These are phyloP conservation scores for Sporothrix euskadiensis DNA, from an alignment of 2,329 filamentous ascomycete genomes.

Conservation along the genomic window DNA sequence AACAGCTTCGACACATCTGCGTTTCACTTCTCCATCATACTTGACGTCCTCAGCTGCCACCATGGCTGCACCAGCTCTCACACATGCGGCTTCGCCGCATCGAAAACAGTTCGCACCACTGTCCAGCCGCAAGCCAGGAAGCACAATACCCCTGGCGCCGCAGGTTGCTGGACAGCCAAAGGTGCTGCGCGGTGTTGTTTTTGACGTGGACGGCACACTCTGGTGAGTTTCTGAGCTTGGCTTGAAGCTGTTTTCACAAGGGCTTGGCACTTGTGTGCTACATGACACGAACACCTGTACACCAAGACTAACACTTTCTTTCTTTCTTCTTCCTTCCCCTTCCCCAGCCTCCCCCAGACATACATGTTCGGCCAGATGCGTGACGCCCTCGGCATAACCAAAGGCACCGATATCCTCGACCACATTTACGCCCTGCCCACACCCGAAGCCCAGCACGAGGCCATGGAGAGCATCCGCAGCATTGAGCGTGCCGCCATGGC, in stretches of 20 bases:
- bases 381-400: slow-evolving; percentile 68
- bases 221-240: slow-evolving; percentile 56
- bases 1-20: background rate
- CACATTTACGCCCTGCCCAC: slow-evolving; percentile 77
- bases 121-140: slow-evolving; percentile 39
- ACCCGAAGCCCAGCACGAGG: slow-evolving; percentile 56
- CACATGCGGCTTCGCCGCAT: slow-evolving; percentile 33
- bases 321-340: background rate
- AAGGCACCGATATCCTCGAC: slow-evolving; percentile 78
- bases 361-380: slow-evolving; percentile 96
- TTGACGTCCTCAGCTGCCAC: background rate
- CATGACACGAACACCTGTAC: background rate
- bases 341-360: slow-evolving; percentile 75
- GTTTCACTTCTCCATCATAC: background rate
- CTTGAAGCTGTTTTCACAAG: background rate
- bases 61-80: background rate
- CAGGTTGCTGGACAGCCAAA: slow-evolving; percentile 28
- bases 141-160: slow-evolving; percentile 30
- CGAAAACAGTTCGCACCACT: slow-evolving; percentile 60
- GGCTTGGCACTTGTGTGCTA: background rate
- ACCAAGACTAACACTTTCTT: background rate
- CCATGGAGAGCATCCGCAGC: slow-evolving; percentile 70
- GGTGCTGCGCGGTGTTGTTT: slow-evolving; percentile 65
- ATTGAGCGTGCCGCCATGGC: slow-evolving; percentile 84
- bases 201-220: slow-evolving; percentile 93